Evolutionary conservation across 2,329 filamentous ascomycete species (phyloP), one percentile per base, ranked within the genome.

Genomic region (Fusarium redolens): DNA sequence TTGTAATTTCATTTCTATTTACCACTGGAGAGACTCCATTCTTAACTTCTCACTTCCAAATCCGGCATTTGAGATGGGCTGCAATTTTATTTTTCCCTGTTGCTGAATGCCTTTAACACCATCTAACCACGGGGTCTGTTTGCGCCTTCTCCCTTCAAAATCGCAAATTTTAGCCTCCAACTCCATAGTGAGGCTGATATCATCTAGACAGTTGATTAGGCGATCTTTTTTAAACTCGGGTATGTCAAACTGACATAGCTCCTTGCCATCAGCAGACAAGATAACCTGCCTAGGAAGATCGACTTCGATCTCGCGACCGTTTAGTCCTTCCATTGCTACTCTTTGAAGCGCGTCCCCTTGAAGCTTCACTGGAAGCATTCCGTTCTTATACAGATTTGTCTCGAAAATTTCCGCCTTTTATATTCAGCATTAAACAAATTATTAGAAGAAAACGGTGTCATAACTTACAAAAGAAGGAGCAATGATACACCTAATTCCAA

Each of bases 161-260:
- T 88, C 88, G 65, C 88, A 85, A 80, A 98, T 98, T 87, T 97
- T 95, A 71, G 95, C 92, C 73, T 96, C 95, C 84, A 93, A 89
- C 84, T 97, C 93, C 88, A 98, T 94, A 9, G 96, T 98, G 72
- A 98, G 85, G 38, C 96, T 96, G 78, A 98, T 98, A 77, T 98
- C 96, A 80, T 98, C 96, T 13, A 98, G 90, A 0, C 96, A 96
- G 80, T 98, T 97, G 78, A 97, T 83, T 56, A 98, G 85, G 83
- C 96, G 98, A 84, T 98, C 94, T 85, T 97, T 97, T 81, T 95
- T 88, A 87, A 98, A 98, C 83, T 93, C 90, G 80, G 98, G 96
- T 8, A 97, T 93, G 1, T 97, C 92, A 79, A 98, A 98, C 43
- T 84, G 82, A 79, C 92, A 92, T 59, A 98, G 88, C 75, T 90